A percentile compares a stretch with the other conserved stretches of the same genome.
phyloP scores from a whole-genome alignment of 495 filamentous ascomycete species.

The Tuber brumale region DNA sequence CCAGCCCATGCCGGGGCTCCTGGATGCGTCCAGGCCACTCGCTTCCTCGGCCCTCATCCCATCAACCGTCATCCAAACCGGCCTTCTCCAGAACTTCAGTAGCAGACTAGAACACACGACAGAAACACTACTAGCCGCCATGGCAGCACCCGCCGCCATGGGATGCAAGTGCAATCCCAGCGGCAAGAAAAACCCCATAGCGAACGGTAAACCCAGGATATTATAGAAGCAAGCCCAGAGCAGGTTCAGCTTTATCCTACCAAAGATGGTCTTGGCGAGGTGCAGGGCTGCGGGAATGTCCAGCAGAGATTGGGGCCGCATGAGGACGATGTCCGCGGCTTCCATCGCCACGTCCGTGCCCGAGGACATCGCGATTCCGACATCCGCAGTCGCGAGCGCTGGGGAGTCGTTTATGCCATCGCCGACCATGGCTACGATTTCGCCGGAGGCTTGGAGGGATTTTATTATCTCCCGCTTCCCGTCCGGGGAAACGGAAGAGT shows the following conservation, averaged over 20 bases:
- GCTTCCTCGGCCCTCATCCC: slow-evolving; percentile 51
- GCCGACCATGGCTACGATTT: slow-evolving; percentile 90
- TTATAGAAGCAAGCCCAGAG: slow-evolving; percentile 92
- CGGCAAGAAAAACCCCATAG: slow-evolving; percentile 91
- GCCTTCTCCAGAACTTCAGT: slow-evolving; percentile 80
- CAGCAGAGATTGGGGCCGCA: slow-evolving; percentile 85
- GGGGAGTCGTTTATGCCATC: slow-evolving; percentile 99
- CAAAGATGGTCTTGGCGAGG: slow-evolving; percentile 79
- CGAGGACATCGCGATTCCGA: slow-evolving; percentile 85
- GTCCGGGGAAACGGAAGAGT: slow-evolving; percentile 75
- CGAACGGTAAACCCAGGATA: slow-evolving; percentile 82
- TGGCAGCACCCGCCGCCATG: slow-evolving; percentile 89
- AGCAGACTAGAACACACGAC: slow-evolving; percentile 79
- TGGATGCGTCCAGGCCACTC: slow-evolving; percentile 9
- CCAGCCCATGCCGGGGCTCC: neutral
- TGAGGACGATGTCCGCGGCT: slow-evolving; percentile 90
- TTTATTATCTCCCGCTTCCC: slow-evolving; percentile 82
- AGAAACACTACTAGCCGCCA: slow-evolving; percentile 84
- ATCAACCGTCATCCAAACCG: slow-evolving; percentile 78
- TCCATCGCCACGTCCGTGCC: slow-evolving; percentile 98
- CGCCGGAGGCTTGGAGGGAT: slow-evolving; percentile 61
- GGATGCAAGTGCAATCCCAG: slow-evolving; percentile 82
- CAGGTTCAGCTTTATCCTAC: slow-evolving; percentile 87
- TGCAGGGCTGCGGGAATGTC: slow-evolving; percentile 79
- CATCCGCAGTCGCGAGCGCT: slow-evolving; percentile 81